Evolutionary conservation across 371 early-diverging fungal genomes (phyloP).

Genomic region (Mucor racemosus): DNA sequence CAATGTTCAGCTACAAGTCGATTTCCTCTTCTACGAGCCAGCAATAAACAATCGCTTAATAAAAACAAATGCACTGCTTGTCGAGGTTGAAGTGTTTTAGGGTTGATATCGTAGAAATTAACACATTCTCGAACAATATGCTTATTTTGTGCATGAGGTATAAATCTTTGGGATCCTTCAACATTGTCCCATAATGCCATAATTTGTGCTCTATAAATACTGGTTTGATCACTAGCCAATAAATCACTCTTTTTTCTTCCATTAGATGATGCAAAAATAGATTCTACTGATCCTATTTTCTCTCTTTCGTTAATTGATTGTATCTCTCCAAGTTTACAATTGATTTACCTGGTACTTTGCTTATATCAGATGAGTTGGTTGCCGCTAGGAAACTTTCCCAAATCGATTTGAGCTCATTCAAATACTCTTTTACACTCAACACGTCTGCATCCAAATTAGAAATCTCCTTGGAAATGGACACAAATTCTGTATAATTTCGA

Average conservation of each 20-base stretch:
- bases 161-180: slow-evolving; percentile 80
- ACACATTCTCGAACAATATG: slow-evolving; percentile 82
- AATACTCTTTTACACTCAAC: slow-evolving; percentile 65
- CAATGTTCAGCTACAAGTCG: slow-evolving; percentile 82
- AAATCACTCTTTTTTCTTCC: slow-evolving; percentile 42
- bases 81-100: slow-evolving; percentile 72
- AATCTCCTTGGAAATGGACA: slow-evolving; percentile 93
- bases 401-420: slow-evolving; percentile 71
- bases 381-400: slow-evolving; percentile 64
- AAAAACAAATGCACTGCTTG: slow-evolving; percentile 81
- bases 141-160: slow-evolving; percentile 77
- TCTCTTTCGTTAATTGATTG: not conserved
- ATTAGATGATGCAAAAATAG: slow-evolving; percentile 19
- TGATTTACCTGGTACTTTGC: not conserved
- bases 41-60: slow-evolving; percentile 79
- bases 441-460: slow-evolving; percentile 80
- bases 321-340: too few relatives aligned
- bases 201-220: slow-evolving; percentile 68
- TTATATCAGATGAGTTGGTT: slow-evolving; percentile 37
- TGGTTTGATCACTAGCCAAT: slow-evolving; percentile 58
- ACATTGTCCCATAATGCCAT: slow-evolving; percentile 75
- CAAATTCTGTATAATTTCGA: slow-evolving; percentile 93
- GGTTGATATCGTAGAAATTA: slow-evolving; percentile 79
- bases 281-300: not conserved
- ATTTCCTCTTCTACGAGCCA: slow-evolving; percentile 79